A percentile compares a stretch with the other conserved stretches of the same genome.
Conservation (phyloP, 1,284 basidiomycete genomes). For the Ustilago tritici region DNA sequence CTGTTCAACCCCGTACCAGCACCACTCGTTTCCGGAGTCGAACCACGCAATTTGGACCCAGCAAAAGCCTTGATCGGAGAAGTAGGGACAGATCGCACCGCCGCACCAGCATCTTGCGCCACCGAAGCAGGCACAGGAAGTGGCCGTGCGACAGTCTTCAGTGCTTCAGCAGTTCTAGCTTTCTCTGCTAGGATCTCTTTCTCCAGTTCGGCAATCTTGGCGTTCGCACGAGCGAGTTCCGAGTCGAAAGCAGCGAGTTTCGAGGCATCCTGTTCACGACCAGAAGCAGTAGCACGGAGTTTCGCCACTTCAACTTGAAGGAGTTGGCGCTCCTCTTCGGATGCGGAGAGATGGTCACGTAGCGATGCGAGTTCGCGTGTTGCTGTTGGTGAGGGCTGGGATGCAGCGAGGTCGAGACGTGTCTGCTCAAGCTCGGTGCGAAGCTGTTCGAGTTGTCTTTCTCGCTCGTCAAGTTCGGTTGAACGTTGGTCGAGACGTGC, state of each 20-base stretch:
- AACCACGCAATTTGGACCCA: constrained; percentile 24
- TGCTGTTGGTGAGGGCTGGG: not conserved
- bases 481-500: constrained; percentile 25
- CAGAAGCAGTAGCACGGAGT: constrained; percentile 17
- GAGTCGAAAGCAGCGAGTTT: constrained; percentile 13
- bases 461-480: constrained; percentile 27
- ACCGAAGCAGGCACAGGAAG: constrained; percentile 23
- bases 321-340: constrained; percentile 28
- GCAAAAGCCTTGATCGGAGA: constrained; percentile 32
- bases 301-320: constrained; percentile 37
- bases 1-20: constrained; percentile 25
- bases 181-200: constrained; percentile 31
- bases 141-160: constrained; percentile 23
- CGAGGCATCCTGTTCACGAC: constrained; percentile 15
- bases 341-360: constrained; percentile 25
- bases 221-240: constrained; percentile 25
- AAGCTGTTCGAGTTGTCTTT: constrained; percentile 17
- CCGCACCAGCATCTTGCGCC: not conserved
- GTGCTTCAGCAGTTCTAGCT: constrained; percentile 14
- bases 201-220: constrained; percentile 28
- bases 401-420: not conserved
- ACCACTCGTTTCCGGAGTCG: not conserved
- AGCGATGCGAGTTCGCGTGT: constrained; percentile 26
- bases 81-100: constrained; percentile 23
- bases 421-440: constrained; percentile 15